Conservation (phyloP, 2,329 filamentous ascomycete species). For the Apiospora sp. region DNA sequence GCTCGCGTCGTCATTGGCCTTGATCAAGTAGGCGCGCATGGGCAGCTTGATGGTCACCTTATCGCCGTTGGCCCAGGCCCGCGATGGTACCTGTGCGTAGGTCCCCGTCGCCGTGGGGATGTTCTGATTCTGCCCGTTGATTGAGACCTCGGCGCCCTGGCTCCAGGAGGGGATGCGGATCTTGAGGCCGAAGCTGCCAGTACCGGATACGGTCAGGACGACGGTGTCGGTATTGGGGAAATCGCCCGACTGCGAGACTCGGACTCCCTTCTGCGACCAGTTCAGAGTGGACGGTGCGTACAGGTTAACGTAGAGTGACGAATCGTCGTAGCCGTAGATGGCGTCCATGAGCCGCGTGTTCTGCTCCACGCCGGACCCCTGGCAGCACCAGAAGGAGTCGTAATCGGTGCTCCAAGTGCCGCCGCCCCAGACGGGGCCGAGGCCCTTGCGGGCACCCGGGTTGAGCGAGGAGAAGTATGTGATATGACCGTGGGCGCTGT, state of each 20-base stretch:
- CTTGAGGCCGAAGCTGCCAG: slow-evolving; percentile 41
- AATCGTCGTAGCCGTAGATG: slow-evolving; percentile 55
- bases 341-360: slow-evolving; percentile 63
- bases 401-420: slow-evolving; percentile 64
- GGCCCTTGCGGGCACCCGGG: slow-evolving; percentile 54
- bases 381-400: slow-evolving; percentile 62
- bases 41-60: slow-evolving; percentile 52
- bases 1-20: slow-evolving; percentile 55
- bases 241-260: slow-evolving; percentile 51
- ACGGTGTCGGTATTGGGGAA: slow-evolving; percentile 52
- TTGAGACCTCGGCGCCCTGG: slow-evolving; percentile 44
- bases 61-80: slow-evolving; percentile 54
- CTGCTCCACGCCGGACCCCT: slow-evolving; percentile 57
- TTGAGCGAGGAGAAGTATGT: slow-evolving; percentile 62
- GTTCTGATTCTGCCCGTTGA: slow-evolving; percentile 49
- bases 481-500: slow-evolving; percentile 54
- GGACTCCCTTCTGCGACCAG: slow-evolving; percentile 51
- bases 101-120: slow-evolving; percentile 44
- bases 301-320: slow-evolving; percentile 56
- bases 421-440: slow-evolving; percentile 61
- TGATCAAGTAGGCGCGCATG: slow-evolving; percentile 51
- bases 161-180: slow-evolving; percentile 60
- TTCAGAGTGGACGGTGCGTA: slow-evolving; percentile 55
- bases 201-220: slow-evolving; percentile 47
- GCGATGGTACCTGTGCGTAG: slow-evolving; percentile 48